Percentiles rank a stretch among this genome's conserved stretches.
Conservation (phyloP, 257 asterid genomes). For the Scutellaria minor region DNA sequence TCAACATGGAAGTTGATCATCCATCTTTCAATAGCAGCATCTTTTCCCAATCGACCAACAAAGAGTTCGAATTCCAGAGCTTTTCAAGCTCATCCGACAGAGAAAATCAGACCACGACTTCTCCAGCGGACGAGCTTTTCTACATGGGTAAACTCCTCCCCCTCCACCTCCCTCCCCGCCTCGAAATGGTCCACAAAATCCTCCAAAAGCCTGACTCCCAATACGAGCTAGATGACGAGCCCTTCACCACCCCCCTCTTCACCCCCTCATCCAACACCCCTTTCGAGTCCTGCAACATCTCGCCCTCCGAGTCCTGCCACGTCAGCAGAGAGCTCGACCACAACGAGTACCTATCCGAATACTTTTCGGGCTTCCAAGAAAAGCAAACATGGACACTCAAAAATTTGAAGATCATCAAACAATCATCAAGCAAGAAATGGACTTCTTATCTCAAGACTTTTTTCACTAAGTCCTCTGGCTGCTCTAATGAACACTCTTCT, state of each 20-base stretch:
- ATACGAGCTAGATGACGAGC: constrained; percentile 31
- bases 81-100: constrained; percentile 61
- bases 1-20: constrained; percentile 67
- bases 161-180: constrained; percentile 86
- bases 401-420: constrained; percentile 53
- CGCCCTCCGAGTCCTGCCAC: constrained; percentile 70
- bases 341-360: constrained; percentile 47
- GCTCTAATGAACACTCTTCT: constrained; percentile 51
- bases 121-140: constrained; percentile 91
- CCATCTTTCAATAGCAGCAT: constrained; percentile 45
- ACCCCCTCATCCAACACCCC: constrained; percentile 61
- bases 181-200: constrained; percentile 78
- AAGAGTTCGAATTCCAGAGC: constrained; percentile 89
- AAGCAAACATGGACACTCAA: constrained; percentile 54
- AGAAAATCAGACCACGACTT: constrained; percentile 52
- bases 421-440: constrained; percentile 58
- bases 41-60: constrained; percentile 42
- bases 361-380: constrained; percentile 31
- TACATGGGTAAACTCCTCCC: constrained; percentile 94
- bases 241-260: constrained; percentile 62
- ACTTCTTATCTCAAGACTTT: constrained; percentile 65
- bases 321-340: constrained; percentile 70
- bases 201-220: constrained; percentile 42
- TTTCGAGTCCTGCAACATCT: constrained; percentile 68
- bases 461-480: constrained; percentile 63